These are phyloP conservation scores for Lasiodiplodia citricola DNA, from an alignment of 2,329 filamentous ascomycete species.

Conservation along the genomic window DNA sequence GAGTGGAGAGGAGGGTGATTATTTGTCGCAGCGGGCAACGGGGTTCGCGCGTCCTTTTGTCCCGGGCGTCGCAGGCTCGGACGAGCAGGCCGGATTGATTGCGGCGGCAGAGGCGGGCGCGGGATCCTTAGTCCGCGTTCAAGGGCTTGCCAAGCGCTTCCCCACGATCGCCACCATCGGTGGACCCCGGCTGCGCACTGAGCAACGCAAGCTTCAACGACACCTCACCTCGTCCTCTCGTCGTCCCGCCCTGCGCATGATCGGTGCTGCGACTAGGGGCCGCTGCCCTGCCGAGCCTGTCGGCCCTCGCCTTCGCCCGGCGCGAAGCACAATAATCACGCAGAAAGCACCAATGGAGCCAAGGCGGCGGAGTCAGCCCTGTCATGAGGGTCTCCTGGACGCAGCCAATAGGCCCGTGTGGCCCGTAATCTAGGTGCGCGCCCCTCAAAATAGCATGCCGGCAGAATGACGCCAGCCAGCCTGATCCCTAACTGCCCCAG, in stretches of 20 bases:
- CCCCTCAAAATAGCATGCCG: slow-evolving; percentile 1
- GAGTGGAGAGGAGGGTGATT: neutral
- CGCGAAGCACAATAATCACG: slow-evolving; percentile 11
- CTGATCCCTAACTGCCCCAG: neutral
- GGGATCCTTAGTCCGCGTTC: neutral
- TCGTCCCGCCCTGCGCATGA: neutral
- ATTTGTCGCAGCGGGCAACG: neutral
- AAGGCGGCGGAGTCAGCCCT: slow-evolving; percentile 2
- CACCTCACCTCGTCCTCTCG: neutral
- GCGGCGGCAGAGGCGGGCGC: neutral
- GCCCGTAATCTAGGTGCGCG: neutral
- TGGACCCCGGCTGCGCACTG: neutral
- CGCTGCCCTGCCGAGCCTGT: slow-evolving; percentile 13
- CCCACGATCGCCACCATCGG: slow-evolving; percentile 15
- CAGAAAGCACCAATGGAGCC: neutral
- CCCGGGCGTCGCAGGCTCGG: neutral
- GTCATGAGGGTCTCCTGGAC: neutral
- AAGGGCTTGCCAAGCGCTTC: neutral
- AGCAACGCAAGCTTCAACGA: neutral
- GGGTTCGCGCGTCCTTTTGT: neutral
- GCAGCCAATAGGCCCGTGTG: neutral
- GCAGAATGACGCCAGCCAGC: slow-evolving; percentile 3
- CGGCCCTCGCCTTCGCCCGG: neutral
- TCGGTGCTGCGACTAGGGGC: neutral
- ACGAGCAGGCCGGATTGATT: neutral